Evolutionary conservation across 805 yeast genomes (phyloP).

Genomic region (Metschnikowia proteae): DNA sequence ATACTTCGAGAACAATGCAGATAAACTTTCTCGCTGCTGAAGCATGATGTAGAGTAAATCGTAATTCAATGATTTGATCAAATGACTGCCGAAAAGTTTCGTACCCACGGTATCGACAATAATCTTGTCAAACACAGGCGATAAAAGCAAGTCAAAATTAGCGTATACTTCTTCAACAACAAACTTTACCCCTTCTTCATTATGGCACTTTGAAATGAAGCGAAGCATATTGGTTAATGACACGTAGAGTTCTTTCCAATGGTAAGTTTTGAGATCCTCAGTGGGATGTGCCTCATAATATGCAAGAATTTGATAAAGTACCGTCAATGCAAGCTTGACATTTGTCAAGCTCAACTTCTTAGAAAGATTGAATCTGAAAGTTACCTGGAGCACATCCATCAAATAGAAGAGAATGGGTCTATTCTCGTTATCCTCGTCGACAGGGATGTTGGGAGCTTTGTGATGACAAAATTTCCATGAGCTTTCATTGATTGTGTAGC

Average conservation of each 20-base stretch:
- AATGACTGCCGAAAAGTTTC: conserved; percentile 18
- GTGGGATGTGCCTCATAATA: conserved; percentile 17
- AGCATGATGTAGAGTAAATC: conserved; percentile 30
- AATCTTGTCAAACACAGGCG: conserved; percentile 18
- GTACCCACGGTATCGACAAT: conserved; percentile 15
- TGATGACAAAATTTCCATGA: conserved; percentile 44
- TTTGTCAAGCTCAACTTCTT: conserved; percentile 31
- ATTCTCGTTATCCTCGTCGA: conserved; percentile 5
- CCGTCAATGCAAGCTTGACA: conserved; percentile 25
- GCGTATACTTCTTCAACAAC: conserved; percentile 18
- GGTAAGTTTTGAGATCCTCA: conserved; percentile 22
- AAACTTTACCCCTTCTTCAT: conserved; percentile 18
- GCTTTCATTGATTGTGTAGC: conserved; percentile 28
- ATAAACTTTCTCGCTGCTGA: conserved; percentile 22
- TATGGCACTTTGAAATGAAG: conserved; percentile 19
- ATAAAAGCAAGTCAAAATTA: conserved; percentile 14
- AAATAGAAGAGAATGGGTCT: conserved; percentile 30
- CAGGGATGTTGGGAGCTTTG: conserved; percentile 31
- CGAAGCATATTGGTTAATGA: conserved; percentile 29
- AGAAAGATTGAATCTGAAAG: conserved; percentile 35
- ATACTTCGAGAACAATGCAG: conserved; percentile 16
- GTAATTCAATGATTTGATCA: conserved; percentile 24
- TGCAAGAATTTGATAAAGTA: conserved; percentile 24
- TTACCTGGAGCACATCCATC: conserved; percentile 16
- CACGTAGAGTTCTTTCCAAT: conserved; percentile 34